phyloP scores from a whole-genome alignment of 2,329 filamentous ascomycete genomes.

The Xylaria multiplex region DNA sequence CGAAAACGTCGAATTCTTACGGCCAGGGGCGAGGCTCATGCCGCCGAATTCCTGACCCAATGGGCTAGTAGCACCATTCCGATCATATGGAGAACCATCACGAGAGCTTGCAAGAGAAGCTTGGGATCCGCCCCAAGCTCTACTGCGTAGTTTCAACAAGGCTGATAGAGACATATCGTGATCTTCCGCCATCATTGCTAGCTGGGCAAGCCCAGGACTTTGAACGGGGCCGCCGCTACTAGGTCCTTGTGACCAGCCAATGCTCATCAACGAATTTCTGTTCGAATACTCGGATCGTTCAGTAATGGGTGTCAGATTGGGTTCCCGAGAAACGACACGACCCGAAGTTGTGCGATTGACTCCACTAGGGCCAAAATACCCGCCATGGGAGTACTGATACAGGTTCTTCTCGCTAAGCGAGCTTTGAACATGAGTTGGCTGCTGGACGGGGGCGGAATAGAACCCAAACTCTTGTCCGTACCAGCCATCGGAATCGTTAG shows the following conservation, averaged over 20 bases:
- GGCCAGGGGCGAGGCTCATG: slow-evolving; percentile 49
- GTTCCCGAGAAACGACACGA: slow-evolving; percentile 79
- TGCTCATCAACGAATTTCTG: slow-evolving; percentile 86
- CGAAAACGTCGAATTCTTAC: slow-evolving; percentile 63
- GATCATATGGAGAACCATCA: slow-evolving; percentile 50
- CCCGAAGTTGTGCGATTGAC: slow-evolving; percentile 77
- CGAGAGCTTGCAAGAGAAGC: slow-evolving; percentile 72
- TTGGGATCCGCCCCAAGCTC: slow-evolving; percentile 84
- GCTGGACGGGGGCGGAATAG: slow-evolving; percentile 72
- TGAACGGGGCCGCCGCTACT: slow-evolving; percentile 63
- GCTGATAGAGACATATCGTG: slow-evolving; percentile 78
- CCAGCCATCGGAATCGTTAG: slow-evolving; percentile 91
- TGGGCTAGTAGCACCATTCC: slow-evolving; percentile 59
- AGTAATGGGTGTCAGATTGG: slow-evolving; percentile 94
- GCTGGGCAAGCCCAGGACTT: slow-evolving; percentile 79
- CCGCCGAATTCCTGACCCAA: slow-evolving; percentile 48
- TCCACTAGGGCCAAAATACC: slow-evolving; percentile 85
- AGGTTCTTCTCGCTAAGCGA: slow-evolving; percentile 52
- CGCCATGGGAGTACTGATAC: slow-evolving; percentile 78
- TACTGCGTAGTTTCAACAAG: slow-evolving; percentile 76
- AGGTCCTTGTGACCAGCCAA: slow-evolving; percentile 65
- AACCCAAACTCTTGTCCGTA: slow-evolving; percentile 98
- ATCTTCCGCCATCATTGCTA: slow-evolving; percentile 74
- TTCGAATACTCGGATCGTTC: slow-evolving; percentile 97
- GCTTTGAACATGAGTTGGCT: slow-evolving; percentile 42